Conservation (phyloP, 352 stramenopile species). For the Globisporangium paddicum region DNA sequence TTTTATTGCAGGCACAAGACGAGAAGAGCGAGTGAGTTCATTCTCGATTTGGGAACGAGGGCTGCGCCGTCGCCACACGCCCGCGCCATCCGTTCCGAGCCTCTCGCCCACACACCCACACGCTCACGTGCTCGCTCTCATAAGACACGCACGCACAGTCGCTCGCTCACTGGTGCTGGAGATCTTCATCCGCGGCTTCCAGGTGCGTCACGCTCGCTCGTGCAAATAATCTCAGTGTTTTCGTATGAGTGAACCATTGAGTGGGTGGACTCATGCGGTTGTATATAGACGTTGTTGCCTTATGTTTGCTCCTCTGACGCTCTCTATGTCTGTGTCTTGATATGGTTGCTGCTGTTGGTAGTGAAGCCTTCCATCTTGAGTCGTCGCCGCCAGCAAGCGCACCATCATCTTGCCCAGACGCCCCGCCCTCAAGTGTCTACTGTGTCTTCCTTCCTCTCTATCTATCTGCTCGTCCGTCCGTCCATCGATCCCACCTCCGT, state of each 20-base stretch:
- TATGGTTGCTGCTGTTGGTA: not conserved
- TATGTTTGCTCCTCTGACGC: too few species aligned
- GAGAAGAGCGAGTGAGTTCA: not conserved
- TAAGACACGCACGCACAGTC: not conserved
- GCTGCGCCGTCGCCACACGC: not conserved
- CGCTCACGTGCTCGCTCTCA: too few species aligned
- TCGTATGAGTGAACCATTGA: too few species aligned
- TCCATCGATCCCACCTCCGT: not conserved
- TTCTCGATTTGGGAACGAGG: constrained; percentile 6
- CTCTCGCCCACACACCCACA: not conserved
- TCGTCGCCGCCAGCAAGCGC: not conserved
- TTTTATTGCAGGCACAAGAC: too few species aligned
- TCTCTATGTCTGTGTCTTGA: not conserved
- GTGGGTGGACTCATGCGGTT: too few species aligned
- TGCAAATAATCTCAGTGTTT: too few species aligned
- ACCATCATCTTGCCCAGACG: not conserved
- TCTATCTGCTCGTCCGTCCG: not conserved
- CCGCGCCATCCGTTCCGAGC: not conserved
- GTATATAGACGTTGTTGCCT: too few species aligned
- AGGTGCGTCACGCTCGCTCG: not conserved
- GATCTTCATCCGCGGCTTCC: not conserved
- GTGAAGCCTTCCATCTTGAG: not conserved
- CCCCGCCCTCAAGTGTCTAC: not conserved
- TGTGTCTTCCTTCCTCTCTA: not conserved
- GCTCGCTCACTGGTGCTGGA: not conserved